Evolutionary conservation across 805 yeast genomes (phyloP), one percentile per base, ranked within the genome.

Genomic region (Isabelozyma rhagii): DNA sequence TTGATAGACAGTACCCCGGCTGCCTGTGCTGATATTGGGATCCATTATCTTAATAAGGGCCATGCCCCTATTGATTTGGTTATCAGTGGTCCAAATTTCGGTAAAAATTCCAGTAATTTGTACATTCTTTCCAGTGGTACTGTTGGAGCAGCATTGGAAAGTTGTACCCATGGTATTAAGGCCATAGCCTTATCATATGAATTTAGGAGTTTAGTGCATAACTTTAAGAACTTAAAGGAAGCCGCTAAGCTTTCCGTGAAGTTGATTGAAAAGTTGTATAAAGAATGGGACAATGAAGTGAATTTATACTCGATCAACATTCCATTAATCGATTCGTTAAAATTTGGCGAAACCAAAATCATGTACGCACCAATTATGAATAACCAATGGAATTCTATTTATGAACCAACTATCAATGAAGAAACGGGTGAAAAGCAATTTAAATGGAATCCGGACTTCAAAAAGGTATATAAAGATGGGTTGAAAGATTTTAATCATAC

Each of bases 81-180:
- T 5, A 66, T 94, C 18, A 87, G 96, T 48, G 99, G 99, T 0
- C 99, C 99, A 7, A 94, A 94, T 64, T 93, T 87, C 56, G 99
- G 99, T 18, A 82, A 97, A 62, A 94, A 94, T 67, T 84, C 97
- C 1, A 83, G 93, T 21, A 90, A 96, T 5, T 80, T 93, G 43
- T 94, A 91, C 66, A 87, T 91, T 48, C 78, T 94, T 59, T 83
- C 97, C 4, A 85, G 96, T 57, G 99, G 99, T 11, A 94, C 99
- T 2, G 85, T 94, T 14, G 99, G 99, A 25, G 98, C 97, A 3
- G 94, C 97, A 0, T 81, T 92, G 90, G 99, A 94, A 69, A 96
- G 92, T 1, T 88, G 87, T 2, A 80, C 92, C 41, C 81, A 78
- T 49, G 85, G 84, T 0, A 81, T 83, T 29, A 84, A 77, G 55